Base-by-base conservation (phyloP, 208 protist genomes). In the Plasmodiophora brassicae region DNA sequence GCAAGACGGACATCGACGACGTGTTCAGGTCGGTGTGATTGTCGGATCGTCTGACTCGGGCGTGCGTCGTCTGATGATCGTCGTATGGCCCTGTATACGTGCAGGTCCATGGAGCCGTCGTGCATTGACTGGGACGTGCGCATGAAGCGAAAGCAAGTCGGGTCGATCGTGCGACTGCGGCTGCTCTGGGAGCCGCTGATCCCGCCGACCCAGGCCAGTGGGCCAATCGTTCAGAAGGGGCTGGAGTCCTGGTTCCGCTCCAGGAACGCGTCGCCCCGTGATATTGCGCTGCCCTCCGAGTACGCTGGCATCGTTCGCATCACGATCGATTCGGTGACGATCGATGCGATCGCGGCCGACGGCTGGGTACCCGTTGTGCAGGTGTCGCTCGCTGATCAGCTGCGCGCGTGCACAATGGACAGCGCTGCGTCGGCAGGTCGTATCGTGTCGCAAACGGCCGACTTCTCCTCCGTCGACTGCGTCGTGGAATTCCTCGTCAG, bases 131-230 rank as follows among this genome's bases (percentile, higher is more conserved):
- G 65, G 65, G 65, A 78, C 10, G n/a, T 78, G 65, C 10, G 32
- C 5, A 38, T 78, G 65, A 78, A 78, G n/a, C 5, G 65, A 38
- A 78, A 32, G 10, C 32, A 78, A 14, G 32, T 78, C n/a, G 65
- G 65, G 14, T 38, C 65, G 5, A 32, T 78, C 41, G 32, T 78
- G n/a, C 32, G 41, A 32, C 65, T 78, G 14, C 5, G 65, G 20
- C n/a, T 78, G 5, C n/a, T 78, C 5, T 78, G 65, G 65, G 65
- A 78, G 41, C 65, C 65, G 65, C n/a, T 78, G 20, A 78, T 78
- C n/a, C n/a, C 65, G 65, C 65, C 65, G 32, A 36, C 10, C 41
- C 14, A 8, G 41, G 41, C 14, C 14, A 78, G 41, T 78, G 14
- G 32, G 32, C 5, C 10, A 5, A 32, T 78, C 5, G n/a, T 78